Conservation (phyloP, 345 rosid genomes). For the Rhizophora mangle region DNA sequence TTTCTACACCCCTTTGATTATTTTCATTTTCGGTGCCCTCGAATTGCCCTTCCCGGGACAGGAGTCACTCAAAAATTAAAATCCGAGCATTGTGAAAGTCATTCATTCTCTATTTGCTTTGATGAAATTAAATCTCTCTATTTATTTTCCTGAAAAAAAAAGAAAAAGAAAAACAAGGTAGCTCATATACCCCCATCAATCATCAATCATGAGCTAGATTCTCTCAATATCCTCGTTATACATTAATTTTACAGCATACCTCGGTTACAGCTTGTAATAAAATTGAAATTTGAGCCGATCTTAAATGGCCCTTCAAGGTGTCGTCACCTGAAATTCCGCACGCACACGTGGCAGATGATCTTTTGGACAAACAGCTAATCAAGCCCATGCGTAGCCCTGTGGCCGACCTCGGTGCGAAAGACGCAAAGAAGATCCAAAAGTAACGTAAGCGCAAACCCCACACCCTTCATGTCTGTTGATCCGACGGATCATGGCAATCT, state of each 20-base stretch:
- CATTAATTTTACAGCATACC: background rate
- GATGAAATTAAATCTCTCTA: no score
- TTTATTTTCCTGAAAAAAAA: no score
- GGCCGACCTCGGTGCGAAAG: conserved; percentile 28
- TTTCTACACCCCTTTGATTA: no score
- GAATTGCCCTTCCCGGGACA: no score
- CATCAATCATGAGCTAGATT: background rate
- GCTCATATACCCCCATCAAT: background rate
- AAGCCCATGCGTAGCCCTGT: conserved; percentile 14
- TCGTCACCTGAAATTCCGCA: background rate
- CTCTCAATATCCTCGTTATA: background rate
- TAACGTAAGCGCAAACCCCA: conserved; percentile 51
- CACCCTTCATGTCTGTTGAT: conserved; percentile 30
- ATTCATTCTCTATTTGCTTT: no score
- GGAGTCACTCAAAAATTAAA: no score
- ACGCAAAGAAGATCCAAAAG: conserved; percentile 34
- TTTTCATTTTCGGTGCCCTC: no score
- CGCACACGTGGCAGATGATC: conserved; percentile 15
- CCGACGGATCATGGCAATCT: conserved; percentile 20
- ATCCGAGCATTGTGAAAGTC: no score
- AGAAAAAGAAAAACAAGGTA: no score
- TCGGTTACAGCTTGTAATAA: background rate
- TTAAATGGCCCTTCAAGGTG: background rate
- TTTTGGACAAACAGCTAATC: conserved; percentile 13
- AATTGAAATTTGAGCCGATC: background rate